Conservation (phyloP, 2,329 filamentous ascomycete genomes). For the Diaporthe sp. region DNA sequence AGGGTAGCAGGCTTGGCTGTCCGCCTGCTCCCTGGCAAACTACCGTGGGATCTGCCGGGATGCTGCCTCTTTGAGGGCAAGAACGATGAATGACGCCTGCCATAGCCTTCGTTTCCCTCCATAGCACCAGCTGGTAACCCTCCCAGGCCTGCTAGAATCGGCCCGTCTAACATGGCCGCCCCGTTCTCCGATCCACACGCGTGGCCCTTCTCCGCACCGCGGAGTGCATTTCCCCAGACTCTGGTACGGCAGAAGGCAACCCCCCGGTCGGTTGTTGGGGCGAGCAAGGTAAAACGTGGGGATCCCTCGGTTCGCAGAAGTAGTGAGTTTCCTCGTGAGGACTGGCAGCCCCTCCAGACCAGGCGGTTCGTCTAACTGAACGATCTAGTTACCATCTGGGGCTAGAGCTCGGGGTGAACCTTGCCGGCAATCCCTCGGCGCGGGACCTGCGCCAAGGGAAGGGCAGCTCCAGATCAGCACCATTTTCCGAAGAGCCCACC, state of each 20-base stretch:
- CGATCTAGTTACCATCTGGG: neutral
- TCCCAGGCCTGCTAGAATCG: conserved; percentile 7
- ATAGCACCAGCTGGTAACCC: neutral
- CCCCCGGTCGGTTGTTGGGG: neutral
- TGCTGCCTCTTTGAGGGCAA: neutral
- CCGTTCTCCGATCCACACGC: conserved; percentile 21
- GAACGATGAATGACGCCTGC: conserved; percentile 5
- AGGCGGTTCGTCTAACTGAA: neutral
- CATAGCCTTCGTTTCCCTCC: neutral
- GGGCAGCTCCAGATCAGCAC: neutral
- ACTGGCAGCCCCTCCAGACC: neutral
- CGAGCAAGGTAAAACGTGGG: neutral
- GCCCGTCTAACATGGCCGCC: conserved; percentile 19
- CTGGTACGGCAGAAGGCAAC: conserved; percentile 15
- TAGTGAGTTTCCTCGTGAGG: neutral
- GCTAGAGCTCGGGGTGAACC: conserved; percentile 12
- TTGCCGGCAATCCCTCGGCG: conserved; percentile 18
- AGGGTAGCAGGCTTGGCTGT: neutral
- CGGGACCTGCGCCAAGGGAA: neutral
- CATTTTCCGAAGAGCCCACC: neutral
- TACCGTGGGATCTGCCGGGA: conserved; percentile 24
- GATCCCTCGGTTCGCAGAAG: neutral
- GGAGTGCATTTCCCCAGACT: conserved; percentile 27
- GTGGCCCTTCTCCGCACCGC: conserved; percentile 15
- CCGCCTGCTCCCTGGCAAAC: neutral